Base-by-base conservation (phyloP, 345 rosid species). In the Eutrema yunnanense region DNA sequence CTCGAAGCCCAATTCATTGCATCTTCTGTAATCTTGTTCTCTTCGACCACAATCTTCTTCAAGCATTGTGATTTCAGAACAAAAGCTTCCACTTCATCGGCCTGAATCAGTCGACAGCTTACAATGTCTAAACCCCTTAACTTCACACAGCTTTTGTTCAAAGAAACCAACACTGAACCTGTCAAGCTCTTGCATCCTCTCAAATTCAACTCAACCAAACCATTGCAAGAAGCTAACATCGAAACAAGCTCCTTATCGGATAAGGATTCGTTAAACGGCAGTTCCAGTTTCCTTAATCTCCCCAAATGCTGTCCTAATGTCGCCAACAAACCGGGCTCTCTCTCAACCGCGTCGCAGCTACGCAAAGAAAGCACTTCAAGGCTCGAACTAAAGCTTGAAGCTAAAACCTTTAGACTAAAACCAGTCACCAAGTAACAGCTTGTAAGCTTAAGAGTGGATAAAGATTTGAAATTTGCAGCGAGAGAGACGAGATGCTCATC, bases 401-500 rank as follows among this genome's bases (percentile, higher is more conserved):
- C 88, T 6, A 90, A 73, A 44, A 75, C 74, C 80, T 77, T 87
- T 36, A 93, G 82, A 30, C 97, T 90, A n/a, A 82, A 84, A 33
- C 98, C 92, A 9, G 90, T 83, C 46, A 86, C 92, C 69, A 93
- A 84, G 67, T 86, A 87, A 40, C 92, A 90, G 62, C 96, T 93
- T 65, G 86, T 85, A 47, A 93, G 92, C 83, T 81, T 81, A 22
- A 93, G 78, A 60, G 70, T 69, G 2, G 82, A 81, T 9, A 93
- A 68, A 67, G 65, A 51, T 42, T 71, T 80, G 42, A 87, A 86
- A 79, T 86, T 81, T 16, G 63, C 37, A 8, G 88, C 86, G 6
- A 83, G 51, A 14, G 97, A 91, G n/a, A 64, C 60, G 13, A 93
- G 80, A 79, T 93, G 98, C 26, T 82, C 87, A 26, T 89, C 92